Conservation (phyloP, 2,329 filamentous ascomycete genomes). For the Neonectria punicea region DNA sequence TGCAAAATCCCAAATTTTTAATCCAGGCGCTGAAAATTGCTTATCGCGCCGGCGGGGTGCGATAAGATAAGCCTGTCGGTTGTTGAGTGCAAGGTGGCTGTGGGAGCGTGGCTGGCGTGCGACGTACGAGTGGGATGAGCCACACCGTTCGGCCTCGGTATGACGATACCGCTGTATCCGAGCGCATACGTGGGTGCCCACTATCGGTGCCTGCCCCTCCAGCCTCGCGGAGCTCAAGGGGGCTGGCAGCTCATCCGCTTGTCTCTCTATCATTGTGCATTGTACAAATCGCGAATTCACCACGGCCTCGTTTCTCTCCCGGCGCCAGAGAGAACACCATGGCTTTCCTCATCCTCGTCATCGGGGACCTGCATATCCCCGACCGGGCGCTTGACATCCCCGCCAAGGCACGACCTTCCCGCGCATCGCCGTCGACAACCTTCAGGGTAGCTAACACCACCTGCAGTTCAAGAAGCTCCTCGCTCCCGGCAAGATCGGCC, state of each 20-base stretch:
- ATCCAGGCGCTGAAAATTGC: conserved; percentile 37
- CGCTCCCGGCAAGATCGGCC: conserved; percentile 83
- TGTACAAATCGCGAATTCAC: conserved; percentile 33
- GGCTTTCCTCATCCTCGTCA: conserved; percentile 89
- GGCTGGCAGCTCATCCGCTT: conserved; percentile 35
- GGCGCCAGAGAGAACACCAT: conserved; percentile 62
- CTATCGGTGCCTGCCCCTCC: conserved; percentile 43
- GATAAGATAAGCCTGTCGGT: conserved; percentile 36
- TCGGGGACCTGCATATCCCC: conserved; percentile 93
- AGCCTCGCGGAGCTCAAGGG: conserved; percentile 41
- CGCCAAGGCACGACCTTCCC: conserved; percentile 72
- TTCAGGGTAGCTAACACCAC: conserved; percentile 40
- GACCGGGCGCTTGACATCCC: conserved; percentile 92
- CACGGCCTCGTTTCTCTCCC: conserved; percentile 37
- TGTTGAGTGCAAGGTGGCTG: conserved; percentile 9
- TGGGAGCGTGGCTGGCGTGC: conserved; percentile 15
- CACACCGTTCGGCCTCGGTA: conserved; percentile 36
- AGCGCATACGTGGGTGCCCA: conserved; percentile 34
- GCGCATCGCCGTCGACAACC: conserved; percentile 17
- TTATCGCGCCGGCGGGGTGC: conserved; percentile 44
- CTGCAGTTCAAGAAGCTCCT: conserved; percentile 85
- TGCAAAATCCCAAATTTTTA: conserved; percentile 44
- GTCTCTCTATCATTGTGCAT: conserved; percentile 18
- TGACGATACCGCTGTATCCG: conserved; percentile 47
- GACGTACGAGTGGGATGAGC: conserved; percentile 10